Evolutionary conservation across 2,329 filamentous ascomycete genomes (phyloP).

Genomic region (Neonectria hederae): DNA sequence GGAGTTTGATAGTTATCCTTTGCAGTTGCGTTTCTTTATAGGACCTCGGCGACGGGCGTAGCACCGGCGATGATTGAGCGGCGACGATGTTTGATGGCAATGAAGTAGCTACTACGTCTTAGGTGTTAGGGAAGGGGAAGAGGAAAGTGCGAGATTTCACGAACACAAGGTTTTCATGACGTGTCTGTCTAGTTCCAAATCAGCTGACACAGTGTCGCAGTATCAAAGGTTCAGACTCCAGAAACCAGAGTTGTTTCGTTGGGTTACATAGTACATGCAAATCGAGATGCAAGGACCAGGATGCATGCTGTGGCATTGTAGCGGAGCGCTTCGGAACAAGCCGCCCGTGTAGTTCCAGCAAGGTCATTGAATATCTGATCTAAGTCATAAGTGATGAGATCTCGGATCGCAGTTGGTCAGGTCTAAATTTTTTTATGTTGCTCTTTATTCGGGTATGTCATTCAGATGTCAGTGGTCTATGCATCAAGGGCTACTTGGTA

Average conservation of each 20-base stretch:
- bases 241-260: conserved; percentile 1
- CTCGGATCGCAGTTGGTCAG: neutral
- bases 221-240: neutral
- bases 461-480: neutral
- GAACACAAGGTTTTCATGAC: neutral
- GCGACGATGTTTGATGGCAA: neutral
- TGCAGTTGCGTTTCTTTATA: neutral
- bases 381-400: neutral
- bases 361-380: neutral
- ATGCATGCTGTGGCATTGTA: conserved; percentile 3
- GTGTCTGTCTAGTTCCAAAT: neutral
- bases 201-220: neutral
- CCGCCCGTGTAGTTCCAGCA: too few species aligned
- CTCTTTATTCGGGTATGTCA: neutral
- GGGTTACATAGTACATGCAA: neutral
- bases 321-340: neutral
- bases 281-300: neutral
- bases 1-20: too few species aligned
- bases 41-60: neutral
- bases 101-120: neutral
- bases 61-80: neutral
- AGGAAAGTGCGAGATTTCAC: neutral
- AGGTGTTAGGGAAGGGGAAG: neutral
- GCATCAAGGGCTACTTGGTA: neutral
- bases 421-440: neutral